Conservation (phyloP, 164 flowering plant genomes). For the Warburgia ugandensis region DNA sequence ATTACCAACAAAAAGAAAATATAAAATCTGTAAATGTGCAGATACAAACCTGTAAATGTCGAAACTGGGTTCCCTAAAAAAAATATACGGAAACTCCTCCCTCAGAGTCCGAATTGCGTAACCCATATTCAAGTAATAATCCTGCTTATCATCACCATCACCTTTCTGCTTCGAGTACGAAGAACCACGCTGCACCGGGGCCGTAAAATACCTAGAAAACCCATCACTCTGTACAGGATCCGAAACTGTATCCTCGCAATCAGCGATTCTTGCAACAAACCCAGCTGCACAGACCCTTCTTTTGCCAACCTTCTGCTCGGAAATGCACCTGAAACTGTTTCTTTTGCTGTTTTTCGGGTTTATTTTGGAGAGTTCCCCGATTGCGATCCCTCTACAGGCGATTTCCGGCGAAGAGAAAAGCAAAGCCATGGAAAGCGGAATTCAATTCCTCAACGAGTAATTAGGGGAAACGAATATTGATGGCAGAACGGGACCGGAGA, state of each 20-base stretch:
- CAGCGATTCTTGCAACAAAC: slow-evolving; percentile 20
- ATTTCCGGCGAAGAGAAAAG: slow-evolving; percentile 21
- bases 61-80: slow-evolving; percentile 51
- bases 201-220: slow-evolving; percentile 34
- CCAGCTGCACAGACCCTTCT: slow-evolving; percentile 8
- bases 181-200: slow-evolving; percentile 37
- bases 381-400: slow-evolving; percentile 7
- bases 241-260: slow-evolving; percentile 24
- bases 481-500: no score
- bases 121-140: slow-evolving; percentile 67
- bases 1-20: no score
- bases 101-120: slow-evolving; percentile 74
- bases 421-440: slow-evolving; percentile 29
- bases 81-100: slow-evolving; percentile 68
- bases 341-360: slow-evolving; percentile 11
- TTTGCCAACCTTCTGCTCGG: no score
- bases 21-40: neutral
- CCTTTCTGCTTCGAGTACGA: slow-evolving; percentile 22
- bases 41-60: slow-evolving; percentile 65
- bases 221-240: slow-evolving; percentile 18
- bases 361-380: slow-evolving; percentile 7
- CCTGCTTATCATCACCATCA: slow-evolving; percentile 56
- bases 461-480: no score
- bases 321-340: no score
- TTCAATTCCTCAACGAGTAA: no score